Base-by-base conservation (phyloP, 1,139 yeast genomes). In the Candida albicans region DNA sequence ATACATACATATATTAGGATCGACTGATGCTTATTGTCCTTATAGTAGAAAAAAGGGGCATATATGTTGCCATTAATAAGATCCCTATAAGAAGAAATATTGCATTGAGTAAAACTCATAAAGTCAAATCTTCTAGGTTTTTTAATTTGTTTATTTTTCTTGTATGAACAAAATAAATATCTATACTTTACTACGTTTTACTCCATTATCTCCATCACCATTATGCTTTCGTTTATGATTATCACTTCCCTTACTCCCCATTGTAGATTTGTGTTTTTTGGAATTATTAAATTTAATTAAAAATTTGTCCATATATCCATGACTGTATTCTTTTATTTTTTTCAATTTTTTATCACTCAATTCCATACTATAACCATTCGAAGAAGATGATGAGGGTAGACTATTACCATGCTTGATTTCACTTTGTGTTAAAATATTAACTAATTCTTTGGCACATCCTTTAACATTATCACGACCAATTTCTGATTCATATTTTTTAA, bases 371-470 rank as follows among this genome's bases (percentile, higher is more conserved):
- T 3, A 18, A 18, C 5, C 22, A 18, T 18, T 58, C n/a, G n/a
- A n/a, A n/a, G n/a, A n/a, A n/a, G n/a, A n/a, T n/a, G n/a, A n/a
- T 1, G 93, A 88, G 6, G 84, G 81, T 43, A 28, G 56, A 58
- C 2, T 56, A 51, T 2, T 67, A 46, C 70, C 75, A 43, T 76
- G 67, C 53, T 77, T 77, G 47, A 75, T 47, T 60, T 90, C 96
- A 58, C 89, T 89, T 6, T 73, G 69, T 0, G 82, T 79, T 40
- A 90, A 67, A 1, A 68, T 67, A 48, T 79, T 77, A 2, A 84
- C 88, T 47, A 89, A 77, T 41, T 90, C 96, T 51, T 82, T 78
- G 1, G 96, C 88, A 61, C 93, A 86, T 30, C 77, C 77, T 64
- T 90, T 93, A 42, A 89, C 61, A 45, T 81, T 75, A 4, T 87